These are phyloP conservation scores for Aphanomyces stellatus DNA, from an alignment of 352 stramenopile genomes.

Conservation along the genomic window DNA sequence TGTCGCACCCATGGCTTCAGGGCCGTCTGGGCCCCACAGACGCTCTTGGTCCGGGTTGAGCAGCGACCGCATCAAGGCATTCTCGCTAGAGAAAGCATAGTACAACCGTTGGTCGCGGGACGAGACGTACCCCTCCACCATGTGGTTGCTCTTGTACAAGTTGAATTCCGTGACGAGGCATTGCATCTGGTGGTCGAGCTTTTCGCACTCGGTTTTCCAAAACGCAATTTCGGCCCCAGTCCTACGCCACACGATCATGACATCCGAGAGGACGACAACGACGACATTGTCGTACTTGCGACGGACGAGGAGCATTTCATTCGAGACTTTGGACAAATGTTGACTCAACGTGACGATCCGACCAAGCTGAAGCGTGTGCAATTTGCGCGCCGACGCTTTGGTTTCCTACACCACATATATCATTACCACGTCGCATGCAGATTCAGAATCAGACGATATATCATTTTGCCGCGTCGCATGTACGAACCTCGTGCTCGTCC, in stretches of 20 bases:
- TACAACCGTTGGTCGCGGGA: not conserved
- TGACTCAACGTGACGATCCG: slow-evolving; percentile 7
- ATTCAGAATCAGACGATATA: no score
- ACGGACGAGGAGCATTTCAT: not conserved
- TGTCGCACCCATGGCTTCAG: not conserved
- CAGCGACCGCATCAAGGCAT: not conserved
- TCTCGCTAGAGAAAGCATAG: not conserved
- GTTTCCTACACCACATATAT: not conserved
- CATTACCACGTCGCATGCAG: no score
- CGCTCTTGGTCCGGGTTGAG: not conserved
- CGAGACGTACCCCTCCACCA: not conserved
- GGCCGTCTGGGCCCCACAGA: not conserved
- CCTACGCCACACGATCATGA: not conserved
- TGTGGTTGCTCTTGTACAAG: slow-evolving; percentile 11
- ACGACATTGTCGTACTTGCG: not conserved
- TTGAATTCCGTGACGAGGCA: slow-evolving; percentile 17
- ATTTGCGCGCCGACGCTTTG: not conserved
- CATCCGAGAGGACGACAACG: not conserved
- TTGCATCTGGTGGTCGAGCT: not conserved
- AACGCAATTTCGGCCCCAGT: slow-evolving; percentile 3
- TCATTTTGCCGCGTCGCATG: no score
- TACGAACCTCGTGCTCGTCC: not conserved
- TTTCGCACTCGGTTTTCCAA: slow-evolving; percentile 16
- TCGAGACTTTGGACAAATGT: not conserved
- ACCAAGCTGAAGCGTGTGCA: not conserved